A percentile compares a stretch with the other conserved stretches of the same genome.
Evolutionary conservation across 83 land plant genomes (phyloP).

Genomic region (Isoetes engelmannii): DNA sequence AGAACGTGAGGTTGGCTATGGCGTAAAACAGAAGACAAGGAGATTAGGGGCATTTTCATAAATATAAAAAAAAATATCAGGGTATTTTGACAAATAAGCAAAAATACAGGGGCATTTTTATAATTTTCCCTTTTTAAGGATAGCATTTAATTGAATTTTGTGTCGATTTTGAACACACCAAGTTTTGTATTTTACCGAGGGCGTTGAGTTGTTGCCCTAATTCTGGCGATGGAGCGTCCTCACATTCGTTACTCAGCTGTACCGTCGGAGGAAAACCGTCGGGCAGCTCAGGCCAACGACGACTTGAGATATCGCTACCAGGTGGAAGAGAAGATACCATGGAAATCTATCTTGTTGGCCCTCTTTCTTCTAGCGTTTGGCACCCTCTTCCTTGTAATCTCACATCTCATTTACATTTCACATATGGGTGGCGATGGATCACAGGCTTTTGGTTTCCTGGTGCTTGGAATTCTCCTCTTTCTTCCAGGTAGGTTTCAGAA

Average conservation of each 20-base stretch:
- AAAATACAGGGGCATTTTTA: too few species aligned
- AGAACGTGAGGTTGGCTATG: too few species aligned
- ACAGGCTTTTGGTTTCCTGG: conserved; percentile 72
- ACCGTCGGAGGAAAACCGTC: conserved; percentile 13
- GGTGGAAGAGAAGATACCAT: conserved; percentile 55
- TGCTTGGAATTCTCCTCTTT: conserved; percentile 68
- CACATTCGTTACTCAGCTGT: conserved; percentile 33
- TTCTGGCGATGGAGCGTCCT: conserved; percentile 22
- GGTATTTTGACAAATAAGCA: too few species aligned
- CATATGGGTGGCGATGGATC: conserved; percentile 85
- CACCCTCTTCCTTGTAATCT: conserved; percentile 51
- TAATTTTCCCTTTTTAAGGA: too few species aligned
- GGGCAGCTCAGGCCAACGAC: conserved; percentile 15
- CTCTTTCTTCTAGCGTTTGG: conserved; percentile 65
- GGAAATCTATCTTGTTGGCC: conserved; percentile 85
- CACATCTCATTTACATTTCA: conserved; percentile 64
- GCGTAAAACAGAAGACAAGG: too few species aligned
- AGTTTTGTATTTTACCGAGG: too few species aligned
- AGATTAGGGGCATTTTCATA: too few species aligned
- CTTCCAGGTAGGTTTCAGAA: conserved; percentile 58
- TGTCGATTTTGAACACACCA: too few species aligned
- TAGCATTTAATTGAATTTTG: too few species aligned
- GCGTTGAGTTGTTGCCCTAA: neutral
- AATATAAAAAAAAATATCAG: too few species aligned
- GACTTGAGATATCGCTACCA: conserved; percentile 62